A percentile compares a stretch with the other conserved stretches of the same genome.
phyloP scores from a whole-genome alignment of 257 asterid genomes.

The Asclepias syriaca region DNA sequence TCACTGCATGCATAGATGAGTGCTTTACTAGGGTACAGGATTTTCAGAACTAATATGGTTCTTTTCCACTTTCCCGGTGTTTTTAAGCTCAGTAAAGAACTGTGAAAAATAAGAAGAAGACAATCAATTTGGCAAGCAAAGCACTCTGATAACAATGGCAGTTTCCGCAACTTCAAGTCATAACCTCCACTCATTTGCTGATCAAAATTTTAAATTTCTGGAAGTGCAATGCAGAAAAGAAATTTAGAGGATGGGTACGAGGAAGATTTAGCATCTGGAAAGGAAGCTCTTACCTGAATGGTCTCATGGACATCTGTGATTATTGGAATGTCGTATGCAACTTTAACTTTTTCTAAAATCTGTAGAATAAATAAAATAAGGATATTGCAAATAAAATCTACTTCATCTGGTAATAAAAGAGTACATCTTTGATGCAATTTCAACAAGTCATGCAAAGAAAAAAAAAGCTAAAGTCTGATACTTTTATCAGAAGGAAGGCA shows the following conservation, averaged over 20 bases:
- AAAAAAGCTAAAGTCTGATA: background rate
- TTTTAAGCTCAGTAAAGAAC: background rate
- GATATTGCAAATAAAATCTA: background rate
- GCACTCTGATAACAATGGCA: background rate
- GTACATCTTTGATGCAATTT: background rate
- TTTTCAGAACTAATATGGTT: background rate
- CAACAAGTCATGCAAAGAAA: background rate
- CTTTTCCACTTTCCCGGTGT: background rate
- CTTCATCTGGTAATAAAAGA: background rate
- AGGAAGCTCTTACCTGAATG: constrained; percentile 43
- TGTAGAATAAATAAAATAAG: constrained; percentile 16
- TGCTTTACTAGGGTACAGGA: background rate
- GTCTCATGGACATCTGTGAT: constrained; percentile 81
- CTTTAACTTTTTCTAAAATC: constrained; percentile 87
- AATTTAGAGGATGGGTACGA: background rate
- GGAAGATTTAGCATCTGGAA: background rate
- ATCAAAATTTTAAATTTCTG: background rate
- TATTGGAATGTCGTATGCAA: constrained; percentile 61
- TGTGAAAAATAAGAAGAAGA: background rate
- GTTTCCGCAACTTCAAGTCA: background rate
- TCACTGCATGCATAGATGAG: background rate
- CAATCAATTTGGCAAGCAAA: background rate
- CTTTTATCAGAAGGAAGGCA: background rate
- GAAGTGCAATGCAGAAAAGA: background rate
- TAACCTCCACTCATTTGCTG: background rate